phyloP scores from a whole-genome alignment of 1,284 basidiomycete genomes.

The Phenoliferia sp. region DNA sequence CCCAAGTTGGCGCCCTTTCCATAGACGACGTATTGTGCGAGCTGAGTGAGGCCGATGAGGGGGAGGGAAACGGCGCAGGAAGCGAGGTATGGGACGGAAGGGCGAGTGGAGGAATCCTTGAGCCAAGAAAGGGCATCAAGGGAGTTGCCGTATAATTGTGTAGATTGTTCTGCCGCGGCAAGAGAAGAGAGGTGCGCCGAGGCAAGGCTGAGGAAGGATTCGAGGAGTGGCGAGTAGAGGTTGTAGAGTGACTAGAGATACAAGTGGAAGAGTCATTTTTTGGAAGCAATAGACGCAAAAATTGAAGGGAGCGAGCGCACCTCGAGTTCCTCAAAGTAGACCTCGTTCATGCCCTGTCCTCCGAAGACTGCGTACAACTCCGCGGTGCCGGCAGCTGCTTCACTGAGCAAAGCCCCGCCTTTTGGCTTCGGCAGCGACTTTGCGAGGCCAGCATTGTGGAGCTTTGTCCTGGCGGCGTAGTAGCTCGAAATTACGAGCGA shows the following conservation, averaged over 20 bases:
- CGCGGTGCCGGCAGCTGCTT: constrained; percentile 63
- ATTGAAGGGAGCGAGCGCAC: constrained; percentile 11
- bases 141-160: constrained; percentile 63
- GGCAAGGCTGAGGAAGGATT: constrained; percentile 60
- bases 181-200: constrained; percentile 54
- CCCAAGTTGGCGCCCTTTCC: constrained; percentile 27
- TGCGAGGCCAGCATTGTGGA: constrained; percentile 57
- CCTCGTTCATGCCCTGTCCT: constrained; percentile 97
- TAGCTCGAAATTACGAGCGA: constrained; percentile 65
- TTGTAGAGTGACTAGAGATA: constrained; percentile 66
- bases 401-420: constrained; percentile 67
- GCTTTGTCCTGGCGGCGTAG: constrained; percentile 67
- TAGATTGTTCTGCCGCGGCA: constrained; percentile 44
- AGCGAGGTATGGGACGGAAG: constrained; percentile 80
- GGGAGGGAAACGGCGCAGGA: constrained; percentile 93
- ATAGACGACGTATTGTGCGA: constrained; percentile 78
- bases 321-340: constrained; percentile 88
- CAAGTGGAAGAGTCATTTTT: not conserved
- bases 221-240: constrained; percentile 76
- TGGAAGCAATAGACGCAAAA: not conserved
- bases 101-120: constrained; percentile 61
- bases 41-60: constrained; percentile 91
- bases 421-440: constrained; percentile 59
- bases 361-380: constrained; percentile 92
- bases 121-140: constrained; percentile 84